Evolutionary conservation across 2,329 filamentous ascomycete genomes (phyloP).

Genomic region (Anisogramma anomala): DNA sequence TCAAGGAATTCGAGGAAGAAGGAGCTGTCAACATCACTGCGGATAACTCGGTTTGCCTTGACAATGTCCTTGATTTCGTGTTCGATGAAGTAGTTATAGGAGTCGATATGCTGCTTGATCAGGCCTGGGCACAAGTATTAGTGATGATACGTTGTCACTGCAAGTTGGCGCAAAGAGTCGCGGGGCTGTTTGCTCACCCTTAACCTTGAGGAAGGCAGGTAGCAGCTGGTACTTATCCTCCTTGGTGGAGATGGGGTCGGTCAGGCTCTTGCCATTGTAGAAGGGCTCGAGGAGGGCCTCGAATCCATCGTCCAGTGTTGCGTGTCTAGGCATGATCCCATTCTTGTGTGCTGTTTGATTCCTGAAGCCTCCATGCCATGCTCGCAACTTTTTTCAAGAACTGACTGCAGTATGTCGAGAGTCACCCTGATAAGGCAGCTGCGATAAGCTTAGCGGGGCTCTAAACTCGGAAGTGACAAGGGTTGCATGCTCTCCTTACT

Average conservation of each 20-base stretch:
- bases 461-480: too few relatives aligned
- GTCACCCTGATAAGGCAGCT: too few relatives aligned
- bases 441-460: too few relatives aligned
- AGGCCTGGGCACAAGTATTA: slow-evolving; percentile 36
- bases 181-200: slow-evolving; percentile 40
- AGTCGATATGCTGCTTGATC: slow-evolving; percentile 96
- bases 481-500: too few relatives aligned
- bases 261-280: slow-evolving; percentile 57
- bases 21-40: slow-evolving; percentile 82
- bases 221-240: slow-evolving; percentile 95
- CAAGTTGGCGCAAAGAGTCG: neutral
- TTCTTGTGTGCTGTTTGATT: too few relatives aligned
- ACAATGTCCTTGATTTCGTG: slow-evolving; percentile 96
- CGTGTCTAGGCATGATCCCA: slow-evolving; percentile 33
- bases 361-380: too few relatives aligned
- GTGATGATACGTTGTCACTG: neutral
- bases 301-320: slow-evolving; percentile 46
- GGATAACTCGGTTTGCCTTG: slow-evolving; percentile 75
- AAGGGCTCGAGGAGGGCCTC: slow-evolving; percentile 56
- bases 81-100: slow-evolving; percentile 96
- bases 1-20: slow-evolving; percentile 92
- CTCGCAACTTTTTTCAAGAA: too few relatives aligned
- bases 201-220: slow-evolving; percentile 96
- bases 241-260: slow-evolving; percentile 50
- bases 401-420: too few relatives aligned